A percentile compares a stretch with the other conserved stretches of the same genome.
phyloP scores from a whole-genome alignment of 495 filamentous ascomycete genomes.

The Talaromyces borbonicus region DNA sequence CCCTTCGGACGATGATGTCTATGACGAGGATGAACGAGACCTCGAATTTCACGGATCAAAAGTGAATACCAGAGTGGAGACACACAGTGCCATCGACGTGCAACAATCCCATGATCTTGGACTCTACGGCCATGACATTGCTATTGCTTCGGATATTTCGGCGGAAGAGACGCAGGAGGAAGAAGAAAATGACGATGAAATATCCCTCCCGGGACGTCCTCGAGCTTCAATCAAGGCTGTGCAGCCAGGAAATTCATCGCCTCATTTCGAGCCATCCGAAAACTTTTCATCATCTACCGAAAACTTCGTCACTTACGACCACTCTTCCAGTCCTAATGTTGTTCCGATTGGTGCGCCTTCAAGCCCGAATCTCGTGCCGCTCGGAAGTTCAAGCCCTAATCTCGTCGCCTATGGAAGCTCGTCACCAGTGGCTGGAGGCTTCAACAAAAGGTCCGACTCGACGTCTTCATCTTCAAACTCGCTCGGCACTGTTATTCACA shows the following conservation, averaged over 20 bases:
- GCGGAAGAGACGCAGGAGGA: not conserved
- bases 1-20: slow-evolving; percentile 16
- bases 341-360: slow-evolving; percentile 34
- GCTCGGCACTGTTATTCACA: slow-evolving; percentile 37
- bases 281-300: slow-evolving; percentile 12
- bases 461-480: slow-evolving; percentile 30
- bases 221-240: slow-evolving; percentile 37
- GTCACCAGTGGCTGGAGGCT: slow-evolving; percentile 15
- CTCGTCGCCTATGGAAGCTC: slow-evolving; percentile 24
- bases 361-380: slow-evolving; percentile 34
- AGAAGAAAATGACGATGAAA: slow-evolving; percentile 19
- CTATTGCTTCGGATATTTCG: not conserved
- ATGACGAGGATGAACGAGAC: slow-evolving; percentile 11
- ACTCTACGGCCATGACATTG: not conserved
- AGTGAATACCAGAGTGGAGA: not conserved
- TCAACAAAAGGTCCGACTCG: slow-evolving; percentile 21
- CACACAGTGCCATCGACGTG: not conserved
- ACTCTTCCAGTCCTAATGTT: slow-evolving; percentile 33
- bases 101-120: not conserved
- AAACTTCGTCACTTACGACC: slow-evolving; percentile 14
- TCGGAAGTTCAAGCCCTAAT: slow-evolving; percentile 35
- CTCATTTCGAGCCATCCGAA: slow-evolving; percentile 1
- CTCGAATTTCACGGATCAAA: not conserved
- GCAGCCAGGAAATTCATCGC: slow-evolving; percentile 21
- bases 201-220: slow-evolving; percentile 22